Evolutionary conservation across 176 grass and related monocot species (phyloP), one percentile per base, ranked within the genome.

Genomic region (Saccharum officinarum): DNA sequence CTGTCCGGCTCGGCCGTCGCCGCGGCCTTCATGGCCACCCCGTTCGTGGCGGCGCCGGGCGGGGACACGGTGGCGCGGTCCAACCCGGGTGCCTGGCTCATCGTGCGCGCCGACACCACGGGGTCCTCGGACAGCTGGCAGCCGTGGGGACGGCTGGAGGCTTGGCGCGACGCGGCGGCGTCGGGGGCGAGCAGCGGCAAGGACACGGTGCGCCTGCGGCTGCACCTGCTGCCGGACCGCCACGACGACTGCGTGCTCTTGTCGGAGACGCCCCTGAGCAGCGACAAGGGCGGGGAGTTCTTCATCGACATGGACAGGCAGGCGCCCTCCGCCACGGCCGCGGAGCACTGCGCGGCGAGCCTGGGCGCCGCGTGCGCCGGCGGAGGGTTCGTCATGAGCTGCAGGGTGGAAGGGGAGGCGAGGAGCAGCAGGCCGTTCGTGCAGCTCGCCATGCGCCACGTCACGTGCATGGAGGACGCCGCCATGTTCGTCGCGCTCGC

Each of bases 71-170:
- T 98, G 45, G 87, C 86, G 26, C 91, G 89, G 30, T 98, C 95
- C 67, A 98, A 98, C 83, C 95, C 95, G 0, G 95, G 93, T 8
- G 93, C 93, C 20, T 98, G 92, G 92, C 89, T 97, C 46, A 97
- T 97, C 78, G 83, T 93, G 57, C 91, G 79, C 50, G 85, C 87
- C 1, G 87, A 75, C 47, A 50, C 83, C 1, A 28, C 71, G 1
- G 78, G 89, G n/a, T 83, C 75, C 14, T 86, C 83, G 11, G 87
- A 92, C 76, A 97, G 80, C 87, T 98, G 93, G 95, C 85, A 93
- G 39, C 95, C 93, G 12, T 98, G 95, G 95, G 95, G 87, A 12
- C 87, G 95, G 13, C 95, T 98, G 0, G 93, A 95, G 80, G 95
- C 95, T 31, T 98, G 95, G 95, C 83, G 95, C 8, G 91, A 95